Percentiles rank a stretch among this genome's conserved stretches.
These are phyloP conservation scores for Parastagonospora avenae DNA, from an alignment of 2,329 filamentous ascomycete genomes.

Conservation along the genomic window DNA sequence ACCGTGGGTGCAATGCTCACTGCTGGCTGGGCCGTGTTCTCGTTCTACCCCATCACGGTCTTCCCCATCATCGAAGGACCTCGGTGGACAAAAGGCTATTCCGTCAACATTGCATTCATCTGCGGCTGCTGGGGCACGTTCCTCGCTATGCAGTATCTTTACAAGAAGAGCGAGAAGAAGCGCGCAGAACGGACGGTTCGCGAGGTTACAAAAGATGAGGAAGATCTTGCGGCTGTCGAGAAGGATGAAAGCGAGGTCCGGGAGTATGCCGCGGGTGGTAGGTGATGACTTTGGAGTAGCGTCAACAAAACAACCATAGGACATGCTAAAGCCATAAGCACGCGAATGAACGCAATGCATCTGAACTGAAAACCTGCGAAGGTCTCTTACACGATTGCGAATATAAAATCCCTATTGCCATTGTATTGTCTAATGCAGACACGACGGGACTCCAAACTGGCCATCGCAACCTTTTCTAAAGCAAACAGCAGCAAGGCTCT, in stretches of 20 bases:
- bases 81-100: conserved; percentile 57
- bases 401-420: too few species aligned
- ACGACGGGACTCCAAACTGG: too few species aligned
- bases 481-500: too few species aligned
- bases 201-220: conserved; percentile 30
- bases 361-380: too few species aligned
- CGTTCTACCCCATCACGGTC: conserved; percentile 43
- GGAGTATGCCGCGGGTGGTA: conserved; percentile 26
- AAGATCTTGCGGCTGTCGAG: conserved; percentile 25
- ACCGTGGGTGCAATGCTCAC: conserved; percentile 56
- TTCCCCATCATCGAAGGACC: conserved; percentile 47
- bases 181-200: conserved; percentile 12
- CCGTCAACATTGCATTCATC: conserved; percentile 54
- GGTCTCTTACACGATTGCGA: too few species aligned
- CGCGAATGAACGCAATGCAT: too few species aligned
- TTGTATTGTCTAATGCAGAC: too few species aligned
- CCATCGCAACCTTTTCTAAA: too few species aligned
- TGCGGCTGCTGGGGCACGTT: conserved; percentile 53
- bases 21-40: conserved; percentile 42
- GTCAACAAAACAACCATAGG: background rate
- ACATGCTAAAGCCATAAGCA: too few species aligned
- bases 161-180: conserved; percentile 39
- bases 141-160: conserved; percentile 45
- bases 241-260: conserved; percentile 25
- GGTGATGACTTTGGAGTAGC: conserved; percentile 4